These are phyloP conservation scores for Helichrysum umbraculigerum DNA, from an alignment of 129 eudicot species.

Conservation along the genomic window DNA sequence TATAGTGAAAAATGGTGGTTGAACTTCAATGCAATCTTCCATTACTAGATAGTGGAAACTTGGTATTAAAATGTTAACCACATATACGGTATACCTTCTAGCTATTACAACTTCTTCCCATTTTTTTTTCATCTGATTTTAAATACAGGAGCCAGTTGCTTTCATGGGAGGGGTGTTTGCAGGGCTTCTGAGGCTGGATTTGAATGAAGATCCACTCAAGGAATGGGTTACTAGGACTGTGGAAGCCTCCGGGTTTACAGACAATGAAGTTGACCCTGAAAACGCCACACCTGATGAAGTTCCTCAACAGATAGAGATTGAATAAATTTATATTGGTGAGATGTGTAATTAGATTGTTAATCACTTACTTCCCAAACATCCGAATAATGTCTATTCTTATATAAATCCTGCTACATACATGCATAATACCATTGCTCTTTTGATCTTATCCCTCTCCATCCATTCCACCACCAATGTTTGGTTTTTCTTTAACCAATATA, in stretches of 20 bases:
- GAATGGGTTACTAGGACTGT: constrained; percentile 82
- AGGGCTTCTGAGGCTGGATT: constrained; percentile 81
- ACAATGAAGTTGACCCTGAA: constrained; percentile 39
- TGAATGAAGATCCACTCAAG: constrained; percentile 88
- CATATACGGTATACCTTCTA: neutral
- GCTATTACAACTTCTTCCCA: neutral
- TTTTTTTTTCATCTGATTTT: neutral
- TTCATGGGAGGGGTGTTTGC: constrained; percentile 96
- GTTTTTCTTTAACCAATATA: no score
- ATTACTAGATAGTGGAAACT: no score
- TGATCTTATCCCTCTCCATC: no score
- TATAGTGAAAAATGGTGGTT: no score
- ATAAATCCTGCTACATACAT: neutral
- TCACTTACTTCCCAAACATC: neutral
- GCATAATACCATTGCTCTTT: no score
- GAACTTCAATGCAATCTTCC: neutral
- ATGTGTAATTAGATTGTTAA: neutral
- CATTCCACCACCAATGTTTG: no score
- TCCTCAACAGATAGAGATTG: constrained; percentile 76
- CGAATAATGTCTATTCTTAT: neutral
- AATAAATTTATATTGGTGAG: constrained; percentile 32
- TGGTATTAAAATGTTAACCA: neutral
- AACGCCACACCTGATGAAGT: constrained; percentile 33
- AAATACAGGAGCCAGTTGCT: constrained; percentile 82
- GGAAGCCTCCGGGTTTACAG: constrained; percentile 76